Percentiles rank a stretch among this genome's conserved stretches.
phyloP scores from a whole-genome alignment of 805 yeast genomes.

The Yarrowia bubula region DNA sequence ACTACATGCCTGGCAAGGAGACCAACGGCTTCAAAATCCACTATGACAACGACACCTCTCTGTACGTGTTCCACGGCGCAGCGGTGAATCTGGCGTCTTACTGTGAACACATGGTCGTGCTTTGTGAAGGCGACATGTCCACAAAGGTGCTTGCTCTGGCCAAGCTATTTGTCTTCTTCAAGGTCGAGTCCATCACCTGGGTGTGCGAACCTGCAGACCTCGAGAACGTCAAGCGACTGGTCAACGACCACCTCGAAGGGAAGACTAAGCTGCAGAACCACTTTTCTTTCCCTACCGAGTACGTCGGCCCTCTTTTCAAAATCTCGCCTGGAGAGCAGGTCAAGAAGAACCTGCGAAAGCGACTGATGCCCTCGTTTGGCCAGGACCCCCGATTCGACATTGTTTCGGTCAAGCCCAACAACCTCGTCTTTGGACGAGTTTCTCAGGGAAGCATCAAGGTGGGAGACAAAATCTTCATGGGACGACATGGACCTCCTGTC shows the following conservation, averaged over 20 bases:
- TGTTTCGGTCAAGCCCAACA: constrained; percentile 20
- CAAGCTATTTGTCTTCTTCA: constrained; percentile 17
- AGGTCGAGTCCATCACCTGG: constrained; percentile 25
- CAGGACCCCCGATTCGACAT: constrained; percentile 17
- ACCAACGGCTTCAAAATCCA: constrained; percentile 18
- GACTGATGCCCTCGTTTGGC: constrained; percentile 14
- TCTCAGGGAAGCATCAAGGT: constrained; percentile 2
- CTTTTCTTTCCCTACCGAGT: constrained; percentile 17
- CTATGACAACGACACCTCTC: constrained; percentile 19
- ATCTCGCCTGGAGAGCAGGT: neutral
- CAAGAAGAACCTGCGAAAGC: constrained; percentile 15
- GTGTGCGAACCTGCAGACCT: constrained; percentile 8
- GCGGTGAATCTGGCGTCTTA: constrained; percentile 17
- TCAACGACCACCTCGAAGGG: neutral
- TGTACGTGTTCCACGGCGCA: constrained; percentile 18
- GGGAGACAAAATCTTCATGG: constrained; percentile 22
- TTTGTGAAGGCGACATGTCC: constrained; percentile 14
- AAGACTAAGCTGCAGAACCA: constrained; percentile 15
- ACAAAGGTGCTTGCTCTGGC: constrained; percentile 8
- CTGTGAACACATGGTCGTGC: constrained; percentile 21
- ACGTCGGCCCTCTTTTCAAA: constrained; percentile 19
- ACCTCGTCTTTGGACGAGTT: constrained; percentile 20
- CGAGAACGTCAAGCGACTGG: neutral
- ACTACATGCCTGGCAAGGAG: constrained; percentile 15
- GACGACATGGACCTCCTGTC: constrained; percentile 17